Conservation (phyloP, 805 yeast genomes). For the Yamadazyma nakazawae region DNA sequence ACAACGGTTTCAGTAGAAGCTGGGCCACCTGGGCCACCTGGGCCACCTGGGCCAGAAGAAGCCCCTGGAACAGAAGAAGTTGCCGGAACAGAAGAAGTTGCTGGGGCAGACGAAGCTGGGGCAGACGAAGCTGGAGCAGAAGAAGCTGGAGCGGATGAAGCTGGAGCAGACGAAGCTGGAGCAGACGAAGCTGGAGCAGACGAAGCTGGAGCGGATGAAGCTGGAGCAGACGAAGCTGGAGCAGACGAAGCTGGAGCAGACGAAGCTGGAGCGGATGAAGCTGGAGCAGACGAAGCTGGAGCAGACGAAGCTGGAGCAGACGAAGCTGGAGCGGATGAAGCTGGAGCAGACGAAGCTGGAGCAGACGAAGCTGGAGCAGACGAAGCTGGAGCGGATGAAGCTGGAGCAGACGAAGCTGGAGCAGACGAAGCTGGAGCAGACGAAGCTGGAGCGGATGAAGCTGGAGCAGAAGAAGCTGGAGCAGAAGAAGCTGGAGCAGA, state of each 20-base stretch:
- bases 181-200: neutral
- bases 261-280: neutral
- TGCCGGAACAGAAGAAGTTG: neutral
- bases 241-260: neutral
- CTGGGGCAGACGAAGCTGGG: neutral
- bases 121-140: conserved; percentile 1
- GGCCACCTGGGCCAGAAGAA: too few species aligned
- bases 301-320: conserved; percentile 1
- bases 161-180: neutral
- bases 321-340: neutral
- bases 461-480: neutral
- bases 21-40: neutral
- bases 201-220: neutral
- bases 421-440: neutral
- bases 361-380: too few species aligned
- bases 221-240: neutral
- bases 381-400: neutral
- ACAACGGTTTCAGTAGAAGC: conserved; percentile 7
- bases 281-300: conserved; percentile 1
- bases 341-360: neutral
- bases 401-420: neutral
- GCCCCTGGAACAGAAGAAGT: neutral
- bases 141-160: too few species aligned
- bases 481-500: neutral
- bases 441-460: neutral